Percentiles rank a stretch among this genome's conserved stretches.
These are phyloP conservation scores for Straminergon stramineum DNA, from an alignment of 225 moss, liverwort and hornwort genomes.

Conservation along the genomic window DNA sequence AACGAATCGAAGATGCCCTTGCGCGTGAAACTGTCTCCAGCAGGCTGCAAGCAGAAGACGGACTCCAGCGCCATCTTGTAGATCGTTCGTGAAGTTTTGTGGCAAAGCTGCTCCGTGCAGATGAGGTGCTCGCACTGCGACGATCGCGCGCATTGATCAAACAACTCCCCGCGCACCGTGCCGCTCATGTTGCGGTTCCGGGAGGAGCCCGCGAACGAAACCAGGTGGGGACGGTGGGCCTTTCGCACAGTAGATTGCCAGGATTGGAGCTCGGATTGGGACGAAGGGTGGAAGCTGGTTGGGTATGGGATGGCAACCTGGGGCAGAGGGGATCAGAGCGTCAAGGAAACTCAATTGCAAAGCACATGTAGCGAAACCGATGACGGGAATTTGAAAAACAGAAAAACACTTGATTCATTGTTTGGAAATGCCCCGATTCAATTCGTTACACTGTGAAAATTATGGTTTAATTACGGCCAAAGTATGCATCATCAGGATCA, in stretches of 20 bases:
- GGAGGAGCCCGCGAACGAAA: conserved; percentile 35
- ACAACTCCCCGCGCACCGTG: conserved; percentile 31
- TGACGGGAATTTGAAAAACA: neutral
- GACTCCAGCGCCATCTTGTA: conserved; percentile 34
- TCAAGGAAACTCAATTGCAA: neutral
- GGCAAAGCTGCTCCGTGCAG: conserved; percentile 32
- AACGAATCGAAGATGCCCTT: conserved; percentile 64
- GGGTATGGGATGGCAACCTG: conserved; percentile 62
- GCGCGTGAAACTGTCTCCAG: conserved; percentile 59
- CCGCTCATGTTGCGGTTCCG: neutral
- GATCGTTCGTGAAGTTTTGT: conserved; percentile 20
- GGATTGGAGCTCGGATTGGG: conserved; percentile 24
- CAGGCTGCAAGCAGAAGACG: conserved; percentile 59
- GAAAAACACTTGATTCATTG: neutral
- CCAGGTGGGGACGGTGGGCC: conserved; percentile 16
- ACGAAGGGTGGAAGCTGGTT: conserved; percentile 63
- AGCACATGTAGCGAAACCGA: neutral
- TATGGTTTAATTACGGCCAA: neutral
- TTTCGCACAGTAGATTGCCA: conserved; percentile 37
- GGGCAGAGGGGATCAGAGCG: too few relatives aligned
- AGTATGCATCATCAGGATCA: neutral
- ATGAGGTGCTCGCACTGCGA: conserved; percentile 15
- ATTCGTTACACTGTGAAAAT: neutral
- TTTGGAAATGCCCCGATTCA: too few relatives aligned
- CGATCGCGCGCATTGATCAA: conserved; percentile 27